These are phyloP conservation scores for Penicillium sp. DNA, from an alignment of 2,329 filamentous ascomycete genomes.

Conservation along the genomic window DNA sequence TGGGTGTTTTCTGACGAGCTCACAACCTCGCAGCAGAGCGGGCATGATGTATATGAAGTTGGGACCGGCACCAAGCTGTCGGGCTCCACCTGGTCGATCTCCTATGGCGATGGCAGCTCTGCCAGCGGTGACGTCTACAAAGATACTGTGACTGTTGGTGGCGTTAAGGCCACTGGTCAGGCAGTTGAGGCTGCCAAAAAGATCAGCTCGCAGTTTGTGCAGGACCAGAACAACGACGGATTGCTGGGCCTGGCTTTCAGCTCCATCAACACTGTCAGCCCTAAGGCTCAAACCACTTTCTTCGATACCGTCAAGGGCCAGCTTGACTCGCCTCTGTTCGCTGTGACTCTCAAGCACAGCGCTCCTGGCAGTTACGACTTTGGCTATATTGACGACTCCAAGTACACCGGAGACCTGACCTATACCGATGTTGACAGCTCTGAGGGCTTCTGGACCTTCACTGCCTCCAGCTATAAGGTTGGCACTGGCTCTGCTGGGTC, in stretches of 20 bases:
- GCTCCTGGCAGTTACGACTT: constrained; percentile 56
- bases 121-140: constrained; percentile 65
- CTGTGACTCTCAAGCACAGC: constrained; percentile 55
- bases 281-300: constrained; percentile 55
- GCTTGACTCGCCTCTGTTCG: constrained; percentile 55
- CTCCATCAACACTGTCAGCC: constrained; percentile 58
- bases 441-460: constrained; percentile 65
- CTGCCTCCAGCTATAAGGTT: constrained; percentile 55
- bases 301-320: constrained; percentile 58
- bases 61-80: constrained; percentile 47
- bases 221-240: constrained; percentile 57
- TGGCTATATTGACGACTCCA: constrained; percentile 57
- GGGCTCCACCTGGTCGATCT: constrained; percentile 59
- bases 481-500: constrained; percentile 44
- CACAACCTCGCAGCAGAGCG: constrained; percentile 48
- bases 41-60: constrained; percentile 60
- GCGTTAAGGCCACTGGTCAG: constrained; percentile 59
- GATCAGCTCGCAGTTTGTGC: constrained; percentile 55
- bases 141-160: constrained; percentile 63
- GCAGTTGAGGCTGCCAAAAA: constrained; percentile 64
- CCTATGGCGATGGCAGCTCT: constrained; percentile 64
- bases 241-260: constrained; percentile 62
- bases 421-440: constrained; percentile 57
- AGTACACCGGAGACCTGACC: constrained; percentile 59
- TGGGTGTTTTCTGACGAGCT: constrained; percentile 67